A percentile compares a stretch with the other conserved stretches of the same genome.
phyloP scores from a whole-genome alignment of 2,329 filamentous ascomycete genomes.

The Penicillium sumatraense region DNA sequence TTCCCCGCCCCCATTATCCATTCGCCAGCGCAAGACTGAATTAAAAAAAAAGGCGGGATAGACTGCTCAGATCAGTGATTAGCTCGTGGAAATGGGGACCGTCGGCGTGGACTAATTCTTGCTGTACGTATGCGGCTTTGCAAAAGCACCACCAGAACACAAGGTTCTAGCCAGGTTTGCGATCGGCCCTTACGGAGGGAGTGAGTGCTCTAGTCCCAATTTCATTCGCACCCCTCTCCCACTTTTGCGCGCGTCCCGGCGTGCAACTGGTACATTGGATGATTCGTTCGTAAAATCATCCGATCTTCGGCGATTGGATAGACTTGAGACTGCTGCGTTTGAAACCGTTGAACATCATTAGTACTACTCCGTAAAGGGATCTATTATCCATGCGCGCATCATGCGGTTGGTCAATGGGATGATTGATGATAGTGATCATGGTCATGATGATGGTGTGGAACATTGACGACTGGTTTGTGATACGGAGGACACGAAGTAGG shows the following conservation, averaged over 20 bases:
- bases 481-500: background rate
- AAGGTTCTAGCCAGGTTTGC: constrained; percentile 21
- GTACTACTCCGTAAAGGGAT: background rate
- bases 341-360: constrained; percentile 10
- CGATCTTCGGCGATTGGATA: constrained; percentile 24
- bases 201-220: background rate
- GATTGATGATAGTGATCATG: background rate
- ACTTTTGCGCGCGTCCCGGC: constrained; percentile 7
- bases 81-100: background rate
- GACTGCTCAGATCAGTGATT: background rate
- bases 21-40: background rate
- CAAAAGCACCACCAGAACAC: background rate
- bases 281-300: constrained; percentile 22
- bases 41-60: background rate
- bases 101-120: background rate
- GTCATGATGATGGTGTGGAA: background rate
- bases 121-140: background rate
- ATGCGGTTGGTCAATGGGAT: constrained; percentile 5
- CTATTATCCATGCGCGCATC: constrained; percentile 1
- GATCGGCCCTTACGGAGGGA: constrained; percentile 15
- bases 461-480: background rate
- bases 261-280: constrained; percentile 12
- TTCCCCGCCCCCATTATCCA: background rate
- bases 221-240: background rate
- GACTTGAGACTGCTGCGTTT: background rate